Evolutionary conservation across 1,284 basidiomycete genomes (phyloP).

Genomic region (Xerocomus cyaneibrunnescens): DNA sequence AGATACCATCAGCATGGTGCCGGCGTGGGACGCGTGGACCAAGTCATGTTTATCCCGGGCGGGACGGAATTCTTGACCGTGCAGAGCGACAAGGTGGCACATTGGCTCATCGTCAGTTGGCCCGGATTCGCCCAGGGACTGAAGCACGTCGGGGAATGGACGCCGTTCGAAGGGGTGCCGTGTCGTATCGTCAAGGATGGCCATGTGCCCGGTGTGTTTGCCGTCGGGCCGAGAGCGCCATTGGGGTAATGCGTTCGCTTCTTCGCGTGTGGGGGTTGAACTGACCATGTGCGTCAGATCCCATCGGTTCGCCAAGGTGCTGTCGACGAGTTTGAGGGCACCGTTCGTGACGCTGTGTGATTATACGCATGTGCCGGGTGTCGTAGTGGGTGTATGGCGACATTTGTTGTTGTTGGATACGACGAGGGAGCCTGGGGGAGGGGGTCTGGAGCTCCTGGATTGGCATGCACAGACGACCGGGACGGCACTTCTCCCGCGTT

Average conservation of each 20-base stretch:
- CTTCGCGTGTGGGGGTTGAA: background rate
- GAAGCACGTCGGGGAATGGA: slow-evolving; percentile 25
- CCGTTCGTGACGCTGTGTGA: slow-evolving; percentile 26
- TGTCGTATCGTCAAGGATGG: slow-evolving; percentile 27
- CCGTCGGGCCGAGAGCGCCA: slow-evolving; percentile 19
- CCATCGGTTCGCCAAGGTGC: slow-evolving; percentile 19
- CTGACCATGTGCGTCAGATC: slow-evolving; percentile 12
- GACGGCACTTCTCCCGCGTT: slow-evolving; percentile 23
- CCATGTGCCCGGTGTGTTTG: slow-evolving; percentile 18
- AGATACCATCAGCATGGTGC: background rate
- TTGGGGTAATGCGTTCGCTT: slow-evolving; percentile 6
- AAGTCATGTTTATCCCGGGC: slow-evolving; percentile 29
- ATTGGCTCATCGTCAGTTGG: slow-evolving; percentile 24
- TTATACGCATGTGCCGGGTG: slow-evolving; percentile 24
- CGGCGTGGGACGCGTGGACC: slow-evolving; percentile 18
- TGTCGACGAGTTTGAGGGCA: slow-evolving; percentile 16
- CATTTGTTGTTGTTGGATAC: slow-evolving; percentile 30
- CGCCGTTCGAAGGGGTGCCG: slow-evolving; percentile 9
- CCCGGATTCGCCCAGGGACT: slow-evolving; percentile 14
- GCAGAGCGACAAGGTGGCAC: slow-evolving; percentile 23
- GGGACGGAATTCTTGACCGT: slow-evolving; percentile 31
- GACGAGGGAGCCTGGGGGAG: slow-evolving; percentile 17
- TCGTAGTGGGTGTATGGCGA: slow-evolving; percentile 24
- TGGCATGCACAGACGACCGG: slow-evolving; percentile 28
- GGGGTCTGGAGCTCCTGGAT: slow-evolving; percentile 29